Base-by-base conservation (phyloP, 306 rosid species). In the Prunus davidiana region DNA sequence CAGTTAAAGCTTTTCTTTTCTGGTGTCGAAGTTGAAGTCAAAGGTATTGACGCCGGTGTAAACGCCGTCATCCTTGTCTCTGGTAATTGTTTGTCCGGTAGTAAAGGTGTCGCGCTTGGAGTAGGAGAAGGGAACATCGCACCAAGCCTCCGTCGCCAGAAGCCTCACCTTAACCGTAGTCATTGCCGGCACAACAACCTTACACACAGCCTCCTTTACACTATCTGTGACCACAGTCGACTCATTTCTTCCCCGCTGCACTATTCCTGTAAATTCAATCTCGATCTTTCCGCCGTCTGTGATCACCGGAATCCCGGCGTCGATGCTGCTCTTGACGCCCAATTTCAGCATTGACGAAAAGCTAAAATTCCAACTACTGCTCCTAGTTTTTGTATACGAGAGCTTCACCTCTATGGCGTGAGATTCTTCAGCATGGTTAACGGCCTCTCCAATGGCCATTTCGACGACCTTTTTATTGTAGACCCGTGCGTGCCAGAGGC, bases 121-220 rank as follows among this genome's bases (percentile, higher is more conserved):
- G 30, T 73, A 73, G 32, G 68, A 73, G 68, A 55, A 73, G 12
- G 68, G 76, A 12, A 56, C 64, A 55, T 72, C 16, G 5, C 64
- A 72, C 10, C 16, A 28, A 9, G 32, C 67, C 66, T 20, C 0
- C 5, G 67, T 18, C 0, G 52, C 67, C 3, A 18, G 4, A 16
- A 72, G 50, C 10, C 28, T 56, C 32, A 72, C 65, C 25, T 3
- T 34, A 5, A 6, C 15, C 12, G 10, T 30, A 56, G 51, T 30
- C 64, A 5, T 56, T 1, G 76, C 54, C 6, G 67, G 38, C 57
- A 68, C 73, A 22, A 12, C 22, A 3, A 45, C 73, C 34, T 6
- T 6, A 32, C 14, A 22, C 2, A 16, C 6, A 6, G 41, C 22
- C 58, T 68, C 73, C 38, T 32, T 32, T 32, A 60, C 2, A 5